Evolutionary conservation across 1,139 yeast genomes (phyloP).

Genomic region (Nakaseomyces sp.): DNA sequence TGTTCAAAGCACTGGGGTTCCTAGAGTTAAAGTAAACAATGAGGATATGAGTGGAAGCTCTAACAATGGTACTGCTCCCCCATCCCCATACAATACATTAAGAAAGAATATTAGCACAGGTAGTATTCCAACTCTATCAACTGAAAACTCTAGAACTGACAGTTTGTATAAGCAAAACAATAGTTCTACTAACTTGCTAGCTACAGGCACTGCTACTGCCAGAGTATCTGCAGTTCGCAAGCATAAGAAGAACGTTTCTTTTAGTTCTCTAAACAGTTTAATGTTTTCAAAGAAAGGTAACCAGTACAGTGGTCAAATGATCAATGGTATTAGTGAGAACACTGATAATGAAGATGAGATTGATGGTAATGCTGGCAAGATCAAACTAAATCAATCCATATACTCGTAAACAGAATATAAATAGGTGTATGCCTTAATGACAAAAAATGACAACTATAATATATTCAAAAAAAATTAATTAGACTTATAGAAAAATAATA

Average conservation of each 20-base stretch:
- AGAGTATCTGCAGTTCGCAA: constrained; percentile 26
- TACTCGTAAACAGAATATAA: constrained; percentile 11
- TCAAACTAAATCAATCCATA: constrained; percentile 26
- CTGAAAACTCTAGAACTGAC: constrained; percentile 8
- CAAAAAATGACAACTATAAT: background rate
- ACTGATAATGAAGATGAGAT: constrained; percentile 27
- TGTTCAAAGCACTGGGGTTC: constrained; percentile 12
- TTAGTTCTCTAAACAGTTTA: constrained; percentile 32
- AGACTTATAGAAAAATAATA: background rate
- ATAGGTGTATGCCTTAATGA: background rate
- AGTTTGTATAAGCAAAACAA: constrained; percentile 18
- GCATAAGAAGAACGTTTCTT: constrained; percentile 31
- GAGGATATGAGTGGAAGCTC: constrained; percentile 15
- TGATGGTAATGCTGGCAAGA: constrained; percentile 17
- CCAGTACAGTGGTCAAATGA: constrained; percentile 9
- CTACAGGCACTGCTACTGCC: constrained; percentile 10
- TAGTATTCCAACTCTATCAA: constrained; percentile 14
- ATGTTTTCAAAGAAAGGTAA: constrained; percentile 28
- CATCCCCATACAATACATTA: constrained; percentile 10
- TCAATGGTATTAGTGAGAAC: constrained; percentile 15
- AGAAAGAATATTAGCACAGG: constrained; percentile 17
- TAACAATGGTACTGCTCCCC: constrained; percentile 5
- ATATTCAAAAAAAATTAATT: background rate
- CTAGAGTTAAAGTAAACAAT: constrained; percentile 22
- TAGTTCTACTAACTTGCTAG: constrained; percentile 23